phyloP scores from a whole-genome alignment of 495 filamentous ascomycete genomes.

The Neurospora pannonica region DNA sequence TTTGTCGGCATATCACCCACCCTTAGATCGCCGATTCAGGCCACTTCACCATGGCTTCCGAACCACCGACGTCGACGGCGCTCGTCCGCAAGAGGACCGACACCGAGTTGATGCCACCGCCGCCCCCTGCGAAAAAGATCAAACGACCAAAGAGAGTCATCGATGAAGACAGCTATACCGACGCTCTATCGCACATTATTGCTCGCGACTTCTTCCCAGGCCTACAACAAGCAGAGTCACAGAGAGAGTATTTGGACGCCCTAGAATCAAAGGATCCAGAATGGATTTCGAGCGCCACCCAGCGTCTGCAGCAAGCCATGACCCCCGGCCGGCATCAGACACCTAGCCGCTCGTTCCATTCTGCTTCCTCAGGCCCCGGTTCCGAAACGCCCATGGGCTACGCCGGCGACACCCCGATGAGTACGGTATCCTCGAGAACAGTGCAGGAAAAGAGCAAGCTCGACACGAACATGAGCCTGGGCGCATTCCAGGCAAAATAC shows the following conservation, averaged over 20 bases:
- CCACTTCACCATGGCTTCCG: constrained; percentile 22
- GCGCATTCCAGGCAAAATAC: constrained; percentile 82
- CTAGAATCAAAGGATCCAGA: constrained; percentile 70
- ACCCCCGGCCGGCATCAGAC: constrained; percentile 55
- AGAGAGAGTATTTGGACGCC: constrained; percentile 88
- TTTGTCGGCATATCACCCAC: not conserved
- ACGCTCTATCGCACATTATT: constrained; percentile 87
- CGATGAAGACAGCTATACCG: constrained; percentile 90
- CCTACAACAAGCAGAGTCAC: constrained; percentile 70
- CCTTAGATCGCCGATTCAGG: not conserved
- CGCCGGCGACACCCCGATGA: constrained; percentile 59
- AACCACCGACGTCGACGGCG: constrained; percentile 23
- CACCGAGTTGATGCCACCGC: constrained; percentile 77
- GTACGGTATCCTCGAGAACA: constrained; percentile 36
- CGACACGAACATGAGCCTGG: constrained; percentile 73
- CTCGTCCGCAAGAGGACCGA: constrained; percentile 59
- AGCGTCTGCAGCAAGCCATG: constrained; percentile 69
- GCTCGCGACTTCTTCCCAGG: constrained; percentile 96
- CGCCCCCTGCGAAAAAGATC: constrained; percentile 80
- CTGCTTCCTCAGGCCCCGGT: constrained; percentile 20
- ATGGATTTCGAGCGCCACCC: constrained; percentile 78
- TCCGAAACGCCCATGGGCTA: constrained; percentile 44
- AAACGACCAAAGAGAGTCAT: constrained; percentile 84
- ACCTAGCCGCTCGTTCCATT: constrained; percentile 15
- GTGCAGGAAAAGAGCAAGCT: constrained; percentile 39